Percentiles rank a stretch among this genome's conserved stretches.
These are phyloP conservation scores for Aspergillus diversus DNA, from an alignment of 495 filamentous ascomycete genomes.

Conservation along the genomic window DNA sequence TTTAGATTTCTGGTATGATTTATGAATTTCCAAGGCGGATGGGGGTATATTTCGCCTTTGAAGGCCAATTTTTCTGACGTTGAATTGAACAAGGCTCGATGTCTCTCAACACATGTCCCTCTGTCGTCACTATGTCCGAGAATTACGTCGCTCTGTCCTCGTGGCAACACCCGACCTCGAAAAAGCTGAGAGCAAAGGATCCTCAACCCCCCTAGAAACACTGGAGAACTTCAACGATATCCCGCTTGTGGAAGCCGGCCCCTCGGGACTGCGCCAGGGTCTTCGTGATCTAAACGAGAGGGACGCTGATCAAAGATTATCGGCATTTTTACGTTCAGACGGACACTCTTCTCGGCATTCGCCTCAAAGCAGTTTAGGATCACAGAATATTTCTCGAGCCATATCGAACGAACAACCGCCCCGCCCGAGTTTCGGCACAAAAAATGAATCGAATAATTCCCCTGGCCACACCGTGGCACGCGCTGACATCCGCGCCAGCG, in stretches of 20 bases:
- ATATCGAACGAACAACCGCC: conserved; percentile 57
- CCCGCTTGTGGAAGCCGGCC: conserved; percentile 50
- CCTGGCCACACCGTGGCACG: conserved; percentile 83
- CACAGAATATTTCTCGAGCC: conserved; percentile 45
- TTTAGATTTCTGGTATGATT: conserved; percentile 90
- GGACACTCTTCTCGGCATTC: conserved; percentile 59
- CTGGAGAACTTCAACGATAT: conserved; percentile 68
- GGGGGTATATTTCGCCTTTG: neutral
- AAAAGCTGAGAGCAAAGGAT: conserved; percentile 76
- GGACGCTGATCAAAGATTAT: conserved; percentile 83
- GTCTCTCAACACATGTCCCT: conserved; percentile 98
- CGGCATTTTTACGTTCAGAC: conserved; percentile 85
- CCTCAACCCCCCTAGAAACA: conserved; percentile 76
- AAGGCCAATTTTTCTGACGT: neutral
- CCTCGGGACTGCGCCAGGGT: conserved; percentile 38
- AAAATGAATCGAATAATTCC: conserved; percentile 63
- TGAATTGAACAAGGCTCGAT: conserved; percentile 77
- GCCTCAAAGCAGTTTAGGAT: conserved; percentile 68
- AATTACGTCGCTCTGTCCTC: conserved; percentile 89
- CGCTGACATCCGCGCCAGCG: conserved; percentile 85
- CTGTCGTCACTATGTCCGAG: conserved; percentile 96
- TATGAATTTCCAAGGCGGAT: neutral
- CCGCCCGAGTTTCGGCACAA: conserved; percentile 66
- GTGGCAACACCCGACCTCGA: conserved; percentile 91
- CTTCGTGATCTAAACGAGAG: conserved; percentile 55